Conservation (phyloP, 2,329 filamentous ascomycete genomes). For the Fusarium dlaminii region DNA sequence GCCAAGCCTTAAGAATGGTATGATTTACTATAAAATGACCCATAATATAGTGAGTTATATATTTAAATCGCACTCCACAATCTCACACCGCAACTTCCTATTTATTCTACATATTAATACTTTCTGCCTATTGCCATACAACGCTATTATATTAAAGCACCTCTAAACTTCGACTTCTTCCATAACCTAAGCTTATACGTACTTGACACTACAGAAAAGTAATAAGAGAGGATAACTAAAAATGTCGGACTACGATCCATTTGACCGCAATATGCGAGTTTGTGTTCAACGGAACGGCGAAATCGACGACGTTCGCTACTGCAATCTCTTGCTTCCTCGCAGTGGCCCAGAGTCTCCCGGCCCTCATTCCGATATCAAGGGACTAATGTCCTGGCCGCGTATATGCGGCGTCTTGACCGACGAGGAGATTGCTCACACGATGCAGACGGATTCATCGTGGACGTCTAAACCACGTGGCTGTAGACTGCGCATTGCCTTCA, state of each 20-base stretch:
- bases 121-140: too few species aligned
- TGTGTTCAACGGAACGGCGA: background rate
- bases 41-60: background rate
- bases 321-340: background rate
- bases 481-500: background rate
- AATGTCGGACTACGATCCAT: background rate
- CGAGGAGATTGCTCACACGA: background rate
- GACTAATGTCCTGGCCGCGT: background rate
- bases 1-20: background rate
- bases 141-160: too few species aligned
- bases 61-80: background rate
- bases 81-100: background rate
- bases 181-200: background rate
- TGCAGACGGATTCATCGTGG: background rate
- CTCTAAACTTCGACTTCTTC: background rate
- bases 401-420: background rate
- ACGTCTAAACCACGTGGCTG: background rate
- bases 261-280: background rate
- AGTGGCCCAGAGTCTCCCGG: background rate
- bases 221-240: background rate
- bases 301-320: background rate
- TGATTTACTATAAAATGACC: background rate
- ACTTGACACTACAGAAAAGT: background rate
- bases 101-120: too few species aligned
- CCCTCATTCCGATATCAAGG: background rate